Evolutionary conservation across 768 basidiomycete species (phyloP), one percentile per base, ranked within the genome.

Genomic region (Arthromyces matolae): DNA sequence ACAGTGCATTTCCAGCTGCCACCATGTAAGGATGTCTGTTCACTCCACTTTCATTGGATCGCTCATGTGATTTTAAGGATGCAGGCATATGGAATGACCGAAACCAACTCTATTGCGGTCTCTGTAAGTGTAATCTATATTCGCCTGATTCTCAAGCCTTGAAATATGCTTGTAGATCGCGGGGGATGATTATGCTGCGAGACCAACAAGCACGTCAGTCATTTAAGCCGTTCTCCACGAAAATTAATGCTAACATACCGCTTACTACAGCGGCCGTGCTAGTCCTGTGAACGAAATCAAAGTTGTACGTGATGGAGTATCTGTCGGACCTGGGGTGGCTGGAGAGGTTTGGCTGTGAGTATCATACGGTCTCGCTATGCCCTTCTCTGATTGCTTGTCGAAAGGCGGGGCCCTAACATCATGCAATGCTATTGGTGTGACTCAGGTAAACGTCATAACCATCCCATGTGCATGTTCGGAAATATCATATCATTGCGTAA

Each of bases 381-480:
- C n/a, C n/a, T n/a, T n/a, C n/a, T n/a, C n/a, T n/a, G n/a, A n/a
- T n/a, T 7, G 14, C 8, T 23, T 48, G 24, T 20, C 33, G 32
- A 23, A 38, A 77, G 76, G 50, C 77, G 78, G 18, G 81, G 82
- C n/a, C 78, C 79, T 1, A 79, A 81, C 57, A 67, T 83, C 41
- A 82, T 83, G 80, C 74, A 77, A 60, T 71, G 70, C 19, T 84
- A 84, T 57, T 83, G 79, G 78, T 65, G 72, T 32, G 81, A 84
- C 58, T 68, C 71, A 58, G 75, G 77, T 73, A 49, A 45, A 42
- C 38, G 5, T 27, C 49, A 35, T 8, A 12, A 14, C 12, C 3
- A 19, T 18, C 5, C 16, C 9, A n/a, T 4, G n/a, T 27, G 10
- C 36, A 46, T 23, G 8, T 34, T 12, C 8, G 13, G 32, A 20